Evolutionary conservation across 1,139 yeast genomes (phyloP).

Genomic region (Pichia terricola): DNA sequence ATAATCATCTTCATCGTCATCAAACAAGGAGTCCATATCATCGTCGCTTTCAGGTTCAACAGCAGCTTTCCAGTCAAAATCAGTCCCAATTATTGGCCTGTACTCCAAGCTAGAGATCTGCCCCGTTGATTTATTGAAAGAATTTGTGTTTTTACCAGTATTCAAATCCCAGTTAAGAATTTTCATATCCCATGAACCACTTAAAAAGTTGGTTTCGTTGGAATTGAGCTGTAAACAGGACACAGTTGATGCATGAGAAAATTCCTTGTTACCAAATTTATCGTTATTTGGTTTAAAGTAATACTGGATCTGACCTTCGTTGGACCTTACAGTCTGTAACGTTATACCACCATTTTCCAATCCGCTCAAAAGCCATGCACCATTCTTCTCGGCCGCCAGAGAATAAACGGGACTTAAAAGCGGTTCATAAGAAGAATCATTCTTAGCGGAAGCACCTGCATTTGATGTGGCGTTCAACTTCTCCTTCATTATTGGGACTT

Average conservation of each 20-base stretch:
- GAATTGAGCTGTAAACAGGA: slow-evolving; percentile 59
- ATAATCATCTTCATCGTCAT: slow-evolving; percentile 6
- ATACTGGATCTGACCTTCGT: slow-evolving; percentile 75
- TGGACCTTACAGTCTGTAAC: slow-evolving; percentile 70
- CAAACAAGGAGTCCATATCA: background rate
- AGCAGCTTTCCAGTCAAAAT: slow-evolving; percentile 19
- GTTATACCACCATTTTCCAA: slow-evolving; percentile 79
- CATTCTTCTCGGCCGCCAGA: slow-evolving; percentile 72
- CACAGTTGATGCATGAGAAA: slow-evolving; percentile 58
- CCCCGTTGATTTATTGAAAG: slow-evolving; percentile 52
- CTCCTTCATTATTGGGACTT: slow-evolving; percentile 55
- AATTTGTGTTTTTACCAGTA: slow-evolving; percentile 47
- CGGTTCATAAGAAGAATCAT: slow-evolving; percentile 38
- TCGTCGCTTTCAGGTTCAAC: background rate
- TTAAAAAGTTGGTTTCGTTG: slow-evolving; percentile 51
- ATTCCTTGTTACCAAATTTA: slow-evolving; percentile 23
- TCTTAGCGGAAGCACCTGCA: background rate
- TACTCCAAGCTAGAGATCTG: slow-evolving; percentile 73
- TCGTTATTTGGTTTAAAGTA: slow-evolving; percentile 37
- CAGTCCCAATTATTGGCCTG: slow-evolving; percentile 61
- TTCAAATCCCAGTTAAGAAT: slow-evolving; percentile 80
- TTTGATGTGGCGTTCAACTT: slow-evolving; percentile 20
- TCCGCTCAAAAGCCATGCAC: slow-evolving; percentile 82
- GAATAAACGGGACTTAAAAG: slow-evolving; percentile 78
- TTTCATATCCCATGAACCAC: slow-evolving; percentile 87